Base-by-base conservation (phyloP, 306 rosid genomes). In the Pterocarpus macrocarpus region DNA sequence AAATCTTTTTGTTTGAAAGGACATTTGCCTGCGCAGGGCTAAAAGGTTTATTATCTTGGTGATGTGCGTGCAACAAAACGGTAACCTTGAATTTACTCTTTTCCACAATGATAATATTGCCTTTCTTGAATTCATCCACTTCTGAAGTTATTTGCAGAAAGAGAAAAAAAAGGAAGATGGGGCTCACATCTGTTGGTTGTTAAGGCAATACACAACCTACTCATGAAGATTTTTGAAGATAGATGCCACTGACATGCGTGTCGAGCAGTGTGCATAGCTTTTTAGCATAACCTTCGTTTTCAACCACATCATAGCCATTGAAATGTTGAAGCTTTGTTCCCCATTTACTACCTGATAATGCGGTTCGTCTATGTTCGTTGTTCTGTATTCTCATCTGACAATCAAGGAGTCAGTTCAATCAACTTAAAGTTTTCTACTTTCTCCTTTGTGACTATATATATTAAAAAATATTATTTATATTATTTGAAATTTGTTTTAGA, bases 361-460 rank as follows among this genome's bases (percentile, higher is more conserved):
- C 28, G 28, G 28, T 22, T 22, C 28, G 0, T 22, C 28, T 22
- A 22, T 22, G 28, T 22, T 43, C 5, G 41, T 17, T 45, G 56
- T 30, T 66, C 43, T 35, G 83, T 83, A 83, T 28, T 67, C 67
- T 72, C 47, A 62, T 65, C 55, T 28, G 1, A 8, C 44, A 67
- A 58, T 64, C 69, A 38, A 13, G 1, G 44, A 3, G 78, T 66
- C 84, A 64, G 28, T 38, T 50, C 64, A 22, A 22, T 22, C 28
- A 22, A 22, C 28, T 22, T 22, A 22, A 22, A 22, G 28, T 22
- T 22, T 22, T 22, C 28, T 22, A 22, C 28, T 22, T 22, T 22
- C 1, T 22, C 28, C 28, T 22, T 22, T 22, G 28, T 22, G 28
- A 22, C 28, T 0, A 0, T 22, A 22, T 22, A 22, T 22, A 22